A percentile compares a stretch with the other conserved stretches of the same genome.
These are phyloP conservation scores for Fusarium graminum DNA, from an alignment of 2,329 filamentous ascomycete genomes.

Conservation along the genomic window DNA sequence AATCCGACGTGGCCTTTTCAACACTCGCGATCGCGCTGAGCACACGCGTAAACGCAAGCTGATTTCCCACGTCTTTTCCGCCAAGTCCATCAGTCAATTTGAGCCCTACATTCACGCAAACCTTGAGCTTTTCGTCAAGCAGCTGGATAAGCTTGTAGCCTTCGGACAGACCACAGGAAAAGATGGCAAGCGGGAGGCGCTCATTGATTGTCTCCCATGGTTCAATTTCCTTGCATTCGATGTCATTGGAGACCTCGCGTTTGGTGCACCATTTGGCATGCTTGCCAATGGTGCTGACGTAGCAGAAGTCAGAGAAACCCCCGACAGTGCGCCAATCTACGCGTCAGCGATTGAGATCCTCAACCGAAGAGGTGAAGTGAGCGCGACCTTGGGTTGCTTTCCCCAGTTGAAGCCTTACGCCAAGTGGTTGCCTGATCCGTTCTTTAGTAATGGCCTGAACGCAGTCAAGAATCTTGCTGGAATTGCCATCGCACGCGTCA, in stretches of 20 bases:
- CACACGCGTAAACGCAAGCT: slow-evolving; percentile 92
- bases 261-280: slow-evolving; percentile 73
- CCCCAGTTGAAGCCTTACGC: slow-evolving; percentile 84
- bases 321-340: slow-evolving; percentile 73
- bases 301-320: slow-evolving; percentile 76
- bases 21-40: slow-evolving; percentile 83
- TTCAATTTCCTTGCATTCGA: slow-evolving; percentile 70
- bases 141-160: slow-evolving; percentile 75
- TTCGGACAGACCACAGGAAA: slow-evolving; percentile 63
- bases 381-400: slow-evolving; percentile 80
- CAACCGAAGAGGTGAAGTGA: slow-evolving; percentile 89
- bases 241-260: slow-evolving; percentile 63
- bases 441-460: slow-evolving; percentile 80
- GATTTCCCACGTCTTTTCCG: slow-evolving; percentile 86
- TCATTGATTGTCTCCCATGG: slow-evolving; percentile 82
- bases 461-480: slow-evolving; percentile 86
- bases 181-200: slow-evolving; percentile 71
- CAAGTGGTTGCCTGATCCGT: slow-evolving; percentile 82
- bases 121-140: slow-evolving; percentile 77
- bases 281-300: slow-evolving; percentile 80
- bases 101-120: slow-evolving; percentile 90
- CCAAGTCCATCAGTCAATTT: slow-evolving; percentile 84
- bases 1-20: slow-evolving; percentile 88
- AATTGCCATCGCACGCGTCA: slow-evolving; percentile 87
- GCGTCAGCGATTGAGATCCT: slow-evolving; percentile 88